phyloP scores from a whole-genome alignment of 192 early-diverging fungal species.

The Fimicolochytrium jonesii region DNA sequence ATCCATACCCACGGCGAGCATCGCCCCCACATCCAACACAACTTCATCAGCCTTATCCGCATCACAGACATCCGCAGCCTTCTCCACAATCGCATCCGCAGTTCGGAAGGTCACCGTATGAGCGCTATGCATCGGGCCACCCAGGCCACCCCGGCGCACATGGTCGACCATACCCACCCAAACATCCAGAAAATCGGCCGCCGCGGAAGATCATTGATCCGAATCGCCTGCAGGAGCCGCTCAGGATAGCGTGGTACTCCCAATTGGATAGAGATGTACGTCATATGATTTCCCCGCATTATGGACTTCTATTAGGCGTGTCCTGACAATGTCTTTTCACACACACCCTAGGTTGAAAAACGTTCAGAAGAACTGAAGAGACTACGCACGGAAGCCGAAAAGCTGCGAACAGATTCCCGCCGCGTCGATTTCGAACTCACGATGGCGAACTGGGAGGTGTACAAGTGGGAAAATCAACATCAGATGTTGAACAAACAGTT shows the following conservation, averaged over 20 bases:
- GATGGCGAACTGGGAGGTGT: constrained; percentile 25
- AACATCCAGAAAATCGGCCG: too few species aligned
- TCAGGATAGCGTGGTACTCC: neutral
- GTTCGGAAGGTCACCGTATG: too few species aligned
- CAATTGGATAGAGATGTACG: constrained; percentile 12
- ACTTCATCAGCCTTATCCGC: too few species aligned
- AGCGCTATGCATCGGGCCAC: too few species aligned
- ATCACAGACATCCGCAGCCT: too few species aligned
- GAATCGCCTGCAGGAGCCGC: neutral
- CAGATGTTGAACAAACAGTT: constrained; percentile 8
- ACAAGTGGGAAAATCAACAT: constrained; percentile 18
- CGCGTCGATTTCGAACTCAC: constrained; percentile 17
- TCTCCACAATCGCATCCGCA: too few species aligned
- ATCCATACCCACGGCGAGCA: too few species aligned
- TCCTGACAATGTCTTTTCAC: neutral
- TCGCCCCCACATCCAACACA: too few species aligned
- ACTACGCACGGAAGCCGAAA: constrained; percentile 3
- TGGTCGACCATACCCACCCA: too few species aligned
- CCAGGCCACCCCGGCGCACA: too few species aligned
- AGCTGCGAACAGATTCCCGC: constrained; percentile 4
- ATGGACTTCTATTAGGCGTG: neutral
- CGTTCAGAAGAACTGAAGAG: constrained; percentile 14
- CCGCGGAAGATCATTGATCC: neutral
- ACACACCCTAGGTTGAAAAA: neutral
- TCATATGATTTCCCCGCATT: neutral